These are phyloP conservation scores for Termitomyces sp. DNA, from an alignment of 768 basidiomycete species.

Conservation along the genomic window DNA sequence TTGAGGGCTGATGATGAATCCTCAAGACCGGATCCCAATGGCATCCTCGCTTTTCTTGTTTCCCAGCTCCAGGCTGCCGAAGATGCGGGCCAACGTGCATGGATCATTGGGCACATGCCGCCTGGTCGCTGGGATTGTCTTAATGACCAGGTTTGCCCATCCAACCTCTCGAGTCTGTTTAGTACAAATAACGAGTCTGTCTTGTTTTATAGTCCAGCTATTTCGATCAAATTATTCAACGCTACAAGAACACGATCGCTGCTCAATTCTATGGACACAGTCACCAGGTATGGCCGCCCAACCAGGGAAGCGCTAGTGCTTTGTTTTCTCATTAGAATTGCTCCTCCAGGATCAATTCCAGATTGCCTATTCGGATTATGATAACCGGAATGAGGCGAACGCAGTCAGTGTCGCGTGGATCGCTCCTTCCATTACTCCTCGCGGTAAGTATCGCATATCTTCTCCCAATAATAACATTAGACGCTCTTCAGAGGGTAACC, in stretches of 20 bases:
- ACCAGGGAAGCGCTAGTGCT: background rate
- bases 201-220: constrained; percentile 48
- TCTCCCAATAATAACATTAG: background rate
- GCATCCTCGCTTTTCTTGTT: constrained; percentile 53
- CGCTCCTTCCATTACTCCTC: constrained; percentile 57
- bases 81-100: constrained; percentile 55
- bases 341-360: constrained; percentile 39
- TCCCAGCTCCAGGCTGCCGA: constrained; percentile 58
- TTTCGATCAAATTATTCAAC: constrained; percentile 59
- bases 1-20: background rate
- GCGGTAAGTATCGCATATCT: constrained; percentile 33
- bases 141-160: constrained; percentile 45
- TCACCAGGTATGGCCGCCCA: constrained; percentile 33
- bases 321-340: background rate
- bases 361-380: constrained; percentile 57
- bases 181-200: background rate
- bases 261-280: constrained; percentile 65
- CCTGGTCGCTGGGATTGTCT: constrained; percentile 47
- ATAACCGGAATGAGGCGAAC: constrained; percentile 39
- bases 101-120: constrained; percentile 64
- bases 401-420: constrained; percentile 49
- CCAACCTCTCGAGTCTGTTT: background rate
- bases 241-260: constrained; percentile 58
- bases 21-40: constrained; percentile 55
- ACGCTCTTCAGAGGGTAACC: constrained; percentile 45